These are phyloP conservation scores for Solanum clarkiae DNA, from an alignment of 257 asterid species.

Conservation along the genomic window DNA sequence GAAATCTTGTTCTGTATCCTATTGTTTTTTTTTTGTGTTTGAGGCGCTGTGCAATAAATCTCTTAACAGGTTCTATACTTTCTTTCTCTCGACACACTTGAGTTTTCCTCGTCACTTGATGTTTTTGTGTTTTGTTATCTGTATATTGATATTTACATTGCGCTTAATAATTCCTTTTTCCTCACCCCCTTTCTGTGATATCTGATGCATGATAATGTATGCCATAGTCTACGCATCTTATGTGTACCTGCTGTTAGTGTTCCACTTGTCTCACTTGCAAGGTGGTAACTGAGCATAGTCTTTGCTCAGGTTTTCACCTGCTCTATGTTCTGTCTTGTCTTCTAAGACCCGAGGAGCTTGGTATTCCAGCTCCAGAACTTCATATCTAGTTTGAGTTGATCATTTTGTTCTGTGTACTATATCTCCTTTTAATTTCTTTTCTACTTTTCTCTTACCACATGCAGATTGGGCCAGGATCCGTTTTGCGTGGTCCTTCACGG, in stretches of 20 bases:
- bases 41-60: neutral
- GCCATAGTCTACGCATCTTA: neutral
- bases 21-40: neutral
- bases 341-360: neutral
- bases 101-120: neutral
- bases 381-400: neutral
- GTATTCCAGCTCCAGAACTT: neutral
- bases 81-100: neutral
- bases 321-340: neutral
- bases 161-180: neutral
- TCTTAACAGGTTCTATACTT: neutral
- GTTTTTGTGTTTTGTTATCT: neutral
- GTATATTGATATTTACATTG: neutral
- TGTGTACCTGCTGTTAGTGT: neutral
- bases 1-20: neutral
- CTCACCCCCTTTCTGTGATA: neutral
- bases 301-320: neutral
- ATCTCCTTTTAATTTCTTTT: neutral
- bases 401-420: neutral
- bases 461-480: conserved; percentile 93
- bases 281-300: neutral
- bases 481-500: conserved; percentile 79
- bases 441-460: conserved; percentile 11
- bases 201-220: neutral
- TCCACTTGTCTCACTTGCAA: neutral